Conservation (phyloP, 768 basidiomycete species). For the Mycena floridula region DNA sequence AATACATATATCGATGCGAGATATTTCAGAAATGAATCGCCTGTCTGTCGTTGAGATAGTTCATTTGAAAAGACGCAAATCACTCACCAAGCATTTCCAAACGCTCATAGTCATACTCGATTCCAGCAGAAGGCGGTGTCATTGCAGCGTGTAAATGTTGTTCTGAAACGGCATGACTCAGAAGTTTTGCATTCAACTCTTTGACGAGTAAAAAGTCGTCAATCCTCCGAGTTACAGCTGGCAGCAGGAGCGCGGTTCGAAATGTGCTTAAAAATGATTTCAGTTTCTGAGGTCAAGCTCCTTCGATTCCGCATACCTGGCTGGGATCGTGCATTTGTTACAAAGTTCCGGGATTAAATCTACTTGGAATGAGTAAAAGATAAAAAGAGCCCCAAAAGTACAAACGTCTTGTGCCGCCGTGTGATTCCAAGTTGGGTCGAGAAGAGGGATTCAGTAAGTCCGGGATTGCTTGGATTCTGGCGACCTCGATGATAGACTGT, state of each 20-base stretch:
- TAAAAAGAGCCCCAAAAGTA: no score
- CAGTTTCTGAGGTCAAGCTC: no score
- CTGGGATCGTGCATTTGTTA: conserved; percentile 63
- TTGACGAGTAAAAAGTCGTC: conserved; percentile 73
- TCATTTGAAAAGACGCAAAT: background rate
- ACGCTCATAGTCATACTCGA: conserved; percentile 78
- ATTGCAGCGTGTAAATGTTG: conserved; percentile 58
- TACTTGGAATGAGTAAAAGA: conserved; percentile 26
- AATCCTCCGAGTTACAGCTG: conserved; percentile 66
- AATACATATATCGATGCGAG: conserved; percentile 70
- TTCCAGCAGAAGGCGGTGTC: conserved; percentile 61
- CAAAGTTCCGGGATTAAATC: conserved; percentile 82
- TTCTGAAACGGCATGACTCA: conserved; percentile 58
- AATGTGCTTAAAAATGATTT: conserved; percentile 63
- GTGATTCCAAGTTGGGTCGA: no score
- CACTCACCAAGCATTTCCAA: conserved; percentile 76
- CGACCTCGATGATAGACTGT: conserved; percentile 72
- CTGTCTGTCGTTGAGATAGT: conserved; percentile 24
- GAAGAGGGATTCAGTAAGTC: conserved; percentile 58
- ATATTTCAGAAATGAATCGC: conserved; percentile 83
- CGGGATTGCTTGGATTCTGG: conserved; percentile 38
- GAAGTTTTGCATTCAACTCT: conserved; percentile 68
- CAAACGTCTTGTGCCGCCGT: no score
- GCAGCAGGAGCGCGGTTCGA: conserved; percentile 63
- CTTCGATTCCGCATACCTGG: conserved; percentile 50